Percentiles rank a stretch among this genome's conserved stretches.
Conservation (phyloP, 108 stramenopile genomes). For the Pseudonitzschia multistriata region DNA sequence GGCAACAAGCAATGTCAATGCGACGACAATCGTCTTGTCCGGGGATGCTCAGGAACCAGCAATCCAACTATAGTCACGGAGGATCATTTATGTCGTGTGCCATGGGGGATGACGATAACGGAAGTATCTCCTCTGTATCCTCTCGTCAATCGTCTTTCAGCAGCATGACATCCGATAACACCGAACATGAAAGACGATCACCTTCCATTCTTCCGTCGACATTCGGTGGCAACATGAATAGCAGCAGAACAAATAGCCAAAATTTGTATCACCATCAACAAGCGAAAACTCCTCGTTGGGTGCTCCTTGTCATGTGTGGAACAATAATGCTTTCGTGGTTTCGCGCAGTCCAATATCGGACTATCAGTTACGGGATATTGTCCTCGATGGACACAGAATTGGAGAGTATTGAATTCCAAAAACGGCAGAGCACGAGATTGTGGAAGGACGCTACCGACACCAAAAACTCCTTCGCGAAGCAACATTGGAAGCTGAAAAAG, state of each 20-base stretch:
- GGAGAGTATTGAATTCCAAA: constrained; percentile 3
- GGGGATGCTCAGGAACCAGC: background rate
- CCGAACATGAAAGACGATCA: background rate
- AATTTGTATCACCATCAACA: background rate
- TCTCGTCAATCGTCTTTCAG: constrained; percentile 5
- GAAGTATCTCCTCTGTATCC: background rate
- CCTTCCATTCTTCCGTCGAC: constrained; percentile 4
- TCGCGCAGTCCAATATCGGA: background rate
- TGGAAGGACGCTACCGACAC: constrained; percentile 12
- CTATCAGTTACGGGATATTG: background rate
- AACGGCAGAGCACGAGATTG: constrained; percentile 10
- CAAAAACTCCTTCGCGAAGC: background rate
- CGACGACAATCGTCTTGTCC: constrained; percentile 7
- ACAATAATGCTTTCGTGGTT: constrained; percentile 4
- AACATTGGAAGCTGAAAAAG: constrained; percentile 13
- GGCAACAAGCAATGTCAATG: constrained; percentile 17
- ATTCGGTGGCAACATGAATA: constrained; percentile 2
- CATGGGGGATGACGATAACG: constrained; percentile 26
- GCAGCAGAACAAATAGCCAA: background rate
- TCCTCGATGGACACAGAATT: constrained; percentile 8
- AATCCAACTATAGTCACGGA: background rate
- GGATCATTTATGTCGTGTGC: constrained; percentile 4
- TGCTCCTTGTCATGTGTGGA: background rate
- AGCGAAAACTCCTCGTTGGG: constrained; percentile 2
- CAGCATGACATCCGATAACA: background rate